Evolutionary conservation across 2,329 filamentous ascomycete genomes (phyloP).

Genomic region (Arthrobotrys entomopaga): DNA sequence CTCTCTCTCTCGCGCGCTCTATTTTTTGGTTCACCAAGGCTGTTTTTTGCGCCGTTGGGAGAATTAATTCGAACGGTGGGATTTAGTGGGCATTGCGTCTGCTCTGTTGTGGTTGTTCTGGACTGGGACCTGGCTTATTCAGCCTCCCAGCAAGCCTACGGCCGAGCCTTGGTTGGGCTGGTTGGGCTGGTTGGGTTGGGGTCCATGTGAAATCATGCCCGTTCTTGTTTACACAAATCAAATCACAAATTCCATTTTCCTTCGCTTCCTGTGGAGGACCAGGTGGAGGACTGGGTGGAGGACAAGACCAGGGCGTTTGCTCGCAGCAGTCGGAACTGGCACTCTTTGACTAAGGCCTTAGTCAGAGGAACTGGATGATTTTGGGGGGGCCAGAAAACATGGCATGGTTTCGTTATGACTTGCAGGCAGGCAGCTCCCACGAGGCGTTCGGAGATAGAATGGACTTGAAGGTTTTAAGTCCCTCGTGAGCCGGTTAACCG

Average conservation of each 20-base stretch:
- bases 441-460: neutral
- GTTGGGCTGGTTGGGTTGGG: neutral
- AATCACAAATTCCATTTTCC: neutral
- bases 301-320: neutral
- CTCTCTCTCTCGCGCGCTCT: too few species aligned
- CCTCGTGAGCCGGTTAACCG: neutral
- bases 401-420: neutral
- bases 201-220: neutral
- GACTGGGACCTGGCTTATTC: constrained; percentile 45
- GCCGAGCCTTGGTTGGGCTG: constrained; percentile 11
- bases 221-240: neutral
- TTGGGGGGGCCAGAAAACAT: neutral
- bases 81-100: constrained; percentile 33
- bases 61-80: constrained; percentile 9
- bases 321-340: constrained; percentile 52
- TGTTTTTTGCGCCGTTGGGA: constrained; percentile 6
- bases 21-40: neutral
- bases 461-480: neutral
- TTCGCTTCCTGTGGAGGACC: neutral
- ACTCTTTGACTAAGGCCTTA: constrained; percentile 50
- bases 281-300: neutral
- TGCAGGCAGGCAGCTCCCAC: too few species aligned
- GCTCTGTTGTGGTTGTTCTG: constrained; percentile 43
- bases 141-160: constrained; percentile 24
- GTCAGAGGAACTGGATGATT: constrained; percentile 30